Conservation (phyloP, 805 yeast genomes). For the Komagataella populi region DNA sequence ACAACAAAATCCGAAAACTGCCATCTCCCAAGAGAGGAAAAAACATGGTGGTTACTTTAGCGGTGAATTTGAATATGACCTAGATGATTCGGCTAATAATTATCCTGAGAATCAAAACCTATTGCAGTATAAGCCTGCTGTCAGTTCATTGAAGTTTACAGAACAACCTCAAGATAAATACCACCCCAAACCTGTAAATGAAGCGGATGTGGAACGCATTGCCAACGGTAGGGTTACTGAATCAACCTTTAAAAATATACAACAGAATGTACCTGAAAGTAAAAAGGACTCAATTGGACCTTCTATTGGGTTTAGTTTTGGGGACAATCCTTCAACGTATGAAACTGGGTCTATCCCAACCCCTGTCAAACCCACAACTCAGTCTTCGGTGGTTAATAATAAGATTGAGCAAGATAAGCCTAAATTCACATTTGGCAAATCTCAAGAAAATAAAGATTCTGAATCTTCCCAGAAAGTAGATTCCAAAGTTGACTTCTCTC, state of each 20-base stretch:
- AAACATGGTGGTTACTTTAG: constrained; percentile 1
- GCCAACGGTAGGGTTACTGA: background rate
- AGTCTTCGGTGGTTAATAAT: background rate
- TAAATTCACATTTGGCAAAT: constrained; percentile 1
- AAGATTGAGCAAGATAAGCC: background rate
- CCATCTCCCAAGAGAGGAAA: constrained; percentile 1
- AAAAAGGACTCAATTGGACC: background rate
- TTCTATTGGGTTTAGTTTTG: constrained; percentile 1
- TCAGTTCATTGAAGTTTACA: background rate
- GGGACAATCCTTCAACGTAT: constrained; percentile 1
- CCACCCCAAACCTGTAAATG: background rate
- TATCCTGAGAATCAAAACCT: background rate
- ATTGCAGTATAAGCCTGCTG: background rate
- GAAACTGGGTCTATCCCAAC: constrained; percentile 2
- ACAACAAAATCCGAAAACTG: background rate
- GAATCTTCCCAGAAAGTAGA: background rate
- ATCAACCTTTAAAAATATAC: background rate
- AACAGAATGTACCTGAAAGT: background rate
- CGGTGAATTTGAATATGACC: constrained; percentile 1
- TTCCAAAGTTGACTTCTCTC: background rate
- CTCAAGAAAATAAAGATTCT: background rate
- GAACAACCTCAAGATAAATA: background rate
- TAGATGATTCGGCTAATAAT: background rate
- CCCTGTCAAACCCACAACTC: constrained; percentile 3
- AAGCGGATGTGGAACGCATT: background rate